Evolutionary conservation across 2,329 filamentous ascomycete species (phyloP).

Genomic region (Pezicula carpinea): DNA sequence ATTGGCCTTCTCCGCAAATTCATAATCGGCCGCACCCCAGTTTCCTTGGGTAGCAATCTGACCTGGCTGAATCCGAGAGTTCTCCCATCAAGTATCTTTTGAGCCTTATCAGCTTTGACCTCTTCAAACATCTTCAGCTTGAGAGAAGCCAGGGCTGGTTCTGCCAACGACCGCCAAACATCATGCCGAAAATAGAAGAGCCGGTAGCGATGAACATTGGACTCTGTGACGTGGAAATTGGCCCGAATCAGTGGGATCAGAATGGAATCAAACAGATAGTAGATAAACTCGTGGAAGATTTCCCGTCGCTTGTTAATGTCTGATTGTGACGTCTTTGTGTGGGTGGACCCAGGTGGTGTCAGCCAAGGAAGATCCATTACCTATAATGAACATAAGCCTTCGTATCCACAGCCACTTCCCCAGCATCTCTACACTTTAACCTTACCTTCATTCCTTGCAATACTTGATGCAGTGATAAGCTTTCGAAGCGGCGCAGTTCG

Average conservation of each 20-base stretch:
- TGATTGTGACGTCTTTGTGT: slow-evolving; percentile 58
- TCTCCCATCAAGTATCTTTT: slow-evolving; percentile 54
- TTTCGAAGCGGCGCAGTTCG: slow-evolving; percentile 74
- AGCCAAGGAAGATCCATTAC: slow-evolving; percentile 71
- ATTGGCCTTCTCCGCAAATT: slow-evolving; percentile 69
- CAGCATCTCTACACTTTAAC: slow-evolving; percentile 3
- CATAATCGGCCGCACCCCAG: slow-evolving; percentile 75
- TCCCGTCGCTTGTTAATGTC: slow-evolving; percentile 74
- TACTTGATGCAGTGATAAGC: slow-evolving; percentile 71
- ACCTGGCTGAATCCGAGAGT: slow-evolving; percentile 73
- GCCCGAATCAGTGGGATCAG: slow-evolving; percentile 80
- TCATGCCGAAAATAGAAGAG: slow-evolving; percentile 96
- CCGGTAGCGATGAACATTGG: slow-evolving; percentile 70
- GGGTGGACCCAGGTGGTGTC: slow-evolving; percentile 42
- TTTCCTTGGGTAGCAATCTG: slow-evolving; percentile 75
- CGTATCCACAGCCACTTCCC: background rate
- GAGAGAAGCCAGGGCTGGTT: slow-evolving; percentile 64
- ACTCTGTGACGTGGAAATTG: slow-evolving; percentile 95
- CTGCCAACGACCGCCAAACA: slow-evolving; percentile 73
- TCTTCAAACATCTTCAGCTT: slow-evolving; percentile 76
- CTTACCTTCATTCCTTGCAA: slow-evolving; percentile 69
- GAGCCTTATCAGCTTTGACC: slow-evolving; percentile 53
- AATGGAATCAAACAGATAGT: slow-evolving; percentile 89
- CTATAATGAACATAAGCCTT: slow-evolving; percentile 35
- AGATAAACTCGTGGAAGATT: slow-evolving; percentile 79